Evolutionary conservation across 345 rosid genomes (phyloP), one percentile per base, ranked within the genome.

Genomic region (Mangifera indica): DNA sequence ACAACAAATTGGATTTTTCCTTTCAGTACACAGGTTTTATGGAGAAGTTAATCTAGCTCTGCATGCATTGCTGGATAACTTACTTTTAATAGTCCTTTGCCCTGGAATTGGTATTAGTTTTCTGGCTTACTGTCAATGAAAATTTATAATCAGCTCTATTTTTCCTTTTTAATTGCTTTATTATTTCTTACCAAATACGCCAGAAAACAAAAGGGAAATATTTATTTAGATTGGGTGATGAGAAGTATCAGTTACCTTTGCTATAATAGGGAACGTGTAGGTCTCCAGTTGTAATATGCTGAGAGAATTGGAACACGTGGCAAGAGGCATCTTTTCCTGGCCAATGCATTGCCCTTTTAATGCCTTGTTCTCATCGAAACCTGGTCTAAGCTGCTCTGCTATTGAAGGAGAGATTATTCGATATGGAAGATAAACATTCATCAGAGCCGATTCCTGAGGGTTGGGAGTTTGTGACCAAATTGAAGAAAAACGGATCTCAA

Each of bases 241-340:
- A 63, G 29, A 57, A 29, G 25, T 10, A 18, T 26, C 60, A 17
- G 29, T 51, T 56, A 22, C 32, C n/a, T 59, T 21, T 51, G 44
- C 59, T 21, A 51, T 37, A 55, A 49, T 70, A 24, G 66, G 56
- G 66, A 46, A 63, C 14, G 21, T 73, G 64, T 61, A 7, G 60
- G n/a, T 67, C 58, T 53, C 53, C 44, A 34, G 54, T 40, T 51
- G 22, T 52, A 59, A 65, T 74, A 64, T 24, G 25, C 22, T 53
- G 74, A 69, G 48, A 51, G 63, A 58, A 64, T 55, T 37, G 40
- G 49, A 12, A 73, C 77, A 69, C 51, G 59, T 69, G 81, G 74
- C 55, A 15, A 52, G 21, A 63, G 64, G 57, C 52, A 24, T 59
- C 53, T 58, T 59, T 10, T 22, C 46, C 46, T 46, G 60, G 63